Percentiles rank a stretch among this genome's conserved stretches.
phyloP scores from a whole-genome alignment of 495 filamentous ascomycete species.

The Chlorociboria aeruginascens region DNA sequence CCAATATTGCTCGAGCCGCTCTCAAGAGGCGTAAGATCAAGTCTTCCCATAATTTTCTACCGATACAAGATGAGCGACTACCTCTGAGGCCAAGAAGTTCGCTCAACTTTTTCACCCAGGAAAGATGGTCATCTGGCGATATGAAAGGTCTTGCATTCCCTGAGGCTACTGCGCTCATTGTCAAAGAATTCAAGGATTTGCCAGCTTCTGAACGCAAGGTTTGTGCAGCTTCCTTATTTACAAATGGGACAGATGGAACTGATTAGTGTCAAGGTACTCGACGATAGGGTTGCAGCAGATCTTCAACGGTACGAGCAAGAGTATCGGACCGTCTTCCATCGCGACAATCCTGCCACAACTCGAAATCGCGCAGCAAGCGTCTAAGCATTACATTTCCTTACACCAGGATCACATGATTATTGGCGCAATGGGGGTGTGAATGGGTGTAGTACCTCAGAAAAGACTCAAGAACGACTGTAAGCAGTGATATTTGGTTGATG shows the following conservation, averaged over 20 bases:
- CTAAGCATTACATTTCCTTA: background rate
- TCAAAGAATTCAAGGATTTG: slow-evolving; percentile 40
- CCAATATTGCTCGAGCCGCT: slow-evolving; percentile 42
- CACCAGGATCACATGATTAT: background rate
- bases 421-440: background rate
- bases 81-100: slow-evolving; percentile 30
- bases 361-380: background rate
- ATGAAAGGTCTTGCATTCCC: slow-evolving; percentile 28
- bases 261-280: slow-evolving; percentile 10
- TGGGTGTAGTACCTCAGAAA: background rate
- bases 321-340: slow-evolving; percentile 16
- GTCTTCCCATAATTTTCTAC: background rate
- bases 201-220: slow-evolving; percentile 45
- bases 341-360: slow-evolving; percentile 1
- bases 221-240: slow-evolving; percentile 9
- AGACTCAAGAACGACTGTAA: background rate
- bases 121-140: slow-evolving; percentile 34
- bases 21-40: slow-evolving; percentile 23
- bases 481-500: background rate
- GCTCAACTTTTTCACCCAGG: slow-evolving; percentile 29
- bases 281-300: slow-evolving; percentile 7
- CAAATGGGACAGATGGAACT: background rate
- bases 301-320: slow-evolving; percentile 11
- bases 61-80: slow-evolving; percentile 40
- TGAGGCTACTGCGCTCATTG: slow-evolving; percentile 26